phyloP scores from a whole-genome alignment of 2,329 filamentous ascomycete genomes.

The Exophiala spinifera region DNA sequence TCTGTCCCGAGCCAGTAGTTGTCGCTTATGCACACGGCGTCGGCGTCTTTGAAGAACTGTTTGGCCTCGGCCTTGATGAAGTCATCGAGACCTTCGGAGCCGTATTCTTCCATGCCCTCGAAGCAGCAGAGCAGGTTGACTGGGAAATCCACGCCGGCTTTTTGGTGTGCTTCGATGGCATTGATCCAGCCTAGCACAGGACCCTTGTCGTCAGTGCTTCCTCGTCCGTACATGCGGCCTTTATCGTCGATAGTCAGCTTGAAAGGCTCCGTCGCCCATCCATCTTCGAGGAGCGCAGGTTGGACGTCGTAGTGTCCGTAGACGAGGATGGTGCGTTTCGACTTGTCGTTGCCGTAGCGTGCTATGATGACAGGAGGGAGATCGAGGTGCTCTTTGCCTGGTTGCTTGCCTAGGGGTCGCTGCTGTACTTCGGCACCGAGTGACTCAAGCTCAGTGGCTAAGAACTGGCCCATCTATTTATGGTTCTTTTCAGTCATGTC shows the following conservation, averaged over 20 bases:
- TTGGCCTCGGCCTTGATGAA: constrained; percentile 89
- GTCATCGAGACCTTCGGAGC: constrained; percentile 92
- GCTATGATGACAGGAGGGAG: constrained; percentile 90
- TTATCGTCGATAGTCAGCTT: constrained; percentile 82
- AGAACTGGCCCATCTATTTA: constrained; percentile 81
- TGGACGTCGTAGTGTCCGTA: constrained; percentile 99
- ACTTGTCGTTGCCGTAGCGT: constrained; percentile 86
- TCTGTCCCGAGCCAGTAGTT: constrained; percentile 99
- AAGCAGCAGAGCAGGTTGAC: constrained; percentile 99
- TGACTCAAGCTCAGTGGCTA: constrained; percentile 74
- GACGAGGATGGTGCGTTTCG: constrained; percentile 90
- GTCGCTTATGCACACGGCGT: constrained; percentile 96
- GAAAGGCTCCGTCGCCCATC: constrained; percentile 95
- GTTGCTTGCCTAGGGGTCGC: constrained; percentile 84
- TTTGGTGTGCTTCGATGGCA: constrained; percentile 95
- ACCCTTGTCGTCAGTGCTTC: constrained; percentile 96
- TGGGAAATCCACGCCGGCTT: constrained; percentile 88
- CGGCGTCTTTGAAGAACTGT: constrained; percentile 90
- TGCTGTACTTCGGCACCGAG: constrained; percentile 87
- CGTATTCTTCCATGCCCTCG: constrained; percentile 99
- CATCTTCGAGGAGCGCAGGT: constrained; percentile 86
- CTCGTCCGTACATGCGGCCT: constrained; percentile 92
- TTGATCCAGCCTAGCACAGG: constrained; percentile 97
- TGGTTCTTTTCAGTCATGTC: constrained; percentile 1
- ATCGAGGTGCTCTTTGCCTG: constrained; percentile 82